phyloP scores from a whole-genome alignment of 495 filamentous ascomycete species.

The Letharia lupina region DNA sequence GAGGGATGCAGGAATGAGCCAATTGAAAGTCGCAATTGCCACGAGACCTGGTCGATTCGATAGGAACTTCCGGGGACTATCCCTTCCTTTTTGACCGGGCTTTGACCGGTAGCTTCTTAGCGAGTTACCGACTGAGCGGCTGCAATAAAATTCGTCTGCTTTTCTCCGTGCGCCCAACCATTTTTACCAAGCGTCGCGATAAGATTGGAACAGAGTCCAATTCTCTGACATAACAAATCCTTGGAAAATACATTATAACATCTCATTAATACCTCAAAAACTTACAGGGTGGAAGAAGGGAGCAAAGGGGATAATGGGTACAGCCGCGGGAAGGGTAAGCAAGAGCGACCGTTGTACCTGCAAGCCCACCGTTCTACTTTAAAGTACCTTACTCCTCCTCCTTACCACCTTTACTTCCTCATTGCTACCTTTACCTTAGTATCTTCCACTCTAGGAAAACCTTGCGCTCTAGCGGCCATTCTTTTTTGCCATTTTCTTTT shows the following conservation, averaged over 20 bases:
- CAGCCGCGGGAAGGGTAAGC: not conserved
- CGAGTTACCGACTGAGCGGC: not conserved
- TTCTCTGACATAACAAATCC: not conserved
- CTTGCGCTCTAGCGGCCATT: not conserved
- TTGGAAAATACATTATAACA: not conserved
- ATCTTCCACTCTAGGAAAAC: not conserved
- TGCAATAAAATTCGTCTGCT: not conserved
- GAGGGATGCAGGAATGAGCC: not conserved
- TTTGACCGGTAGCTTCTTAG: not conserved
- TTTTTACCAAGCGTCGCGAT: conserved; percentile 1
- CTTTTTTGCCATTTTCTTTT: too few relatives aligned
- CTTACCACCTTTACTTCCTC: too few relatives aligned
- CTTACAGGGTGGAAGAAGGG: not conserved
- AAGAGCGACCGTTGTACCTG: not conserved
- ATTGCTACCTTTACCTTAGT: too few relatives aligned
- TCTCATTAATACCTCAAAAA: too few relatives aligned
- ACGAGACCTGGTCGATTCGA: conserved; percentile 1
- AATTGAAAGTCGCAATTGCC: not conserved
- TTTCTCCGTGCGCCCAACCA: not conserved
- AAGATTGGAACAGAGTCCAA: not conserved
- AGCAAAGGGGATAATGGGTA: not conserved
- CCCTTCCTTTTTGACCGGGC: not conserved
- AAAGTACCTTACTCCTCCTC: too few relatives aligned
- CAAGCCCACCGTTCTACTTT: not conserved
- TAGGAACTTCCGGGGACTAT: not conserved